Conservation (phyloP, 148 eudicot species). For the Amaranthus cruentus region DNA sequence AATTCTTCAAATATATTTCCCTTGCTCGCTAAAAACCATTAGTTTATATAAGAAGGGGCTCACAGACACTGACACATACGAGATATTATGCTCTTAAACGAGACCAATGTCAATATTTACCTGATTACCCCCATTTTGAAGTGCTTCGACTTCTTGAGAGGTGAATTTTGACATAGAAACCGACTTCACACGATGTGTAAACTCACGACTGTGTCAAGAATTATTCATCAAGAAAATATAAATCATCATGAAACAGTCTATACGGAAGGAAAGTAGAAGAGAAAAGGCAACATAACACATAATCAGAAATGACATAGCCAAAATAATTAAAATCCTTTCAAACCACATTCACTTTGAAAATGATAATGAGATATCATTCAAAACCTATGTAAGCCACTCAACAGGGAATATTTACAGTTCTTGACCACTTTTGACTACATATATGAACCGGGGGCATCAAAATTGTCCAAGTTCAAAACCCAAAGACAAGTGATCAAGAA, state of each 20-base stretch:
- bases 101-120: conserved; percentile 31
- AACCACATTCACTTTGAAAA: neutral
- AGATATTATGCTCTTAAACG: neutral
- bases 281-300: neutral
- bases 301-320: neutral
- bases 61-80: neutral
- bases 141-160: conserved; percentile 88
- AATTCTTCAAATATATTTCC: conserved; percentile 65
- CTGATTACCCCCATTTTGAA: conserved; percentile 98
- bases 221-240: neutral
- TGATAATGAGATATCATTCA: neutral
- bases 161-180: conserved; percentile 96
- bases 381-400: neutral
- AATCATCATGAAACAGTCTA: neutral
- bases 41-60: neutral
- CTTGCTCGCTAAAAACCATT: conserved; percentile 66
- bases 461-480: neutral
- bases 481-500: neutral
- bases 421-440: neutral
- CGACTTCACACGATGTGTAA: conserved; percentile 96
- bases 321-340: neutral
- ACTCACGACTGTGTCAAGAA: conserved; percentile 66
- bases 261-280: neutral
- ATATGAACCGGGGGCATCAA: neutral
- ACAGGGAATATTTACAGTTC: neutral